These are phyloP conservation scores for Vitis riparia DNA, from an alignment of 164 flowering plant species.

Conservation along the genomic window DNA sequence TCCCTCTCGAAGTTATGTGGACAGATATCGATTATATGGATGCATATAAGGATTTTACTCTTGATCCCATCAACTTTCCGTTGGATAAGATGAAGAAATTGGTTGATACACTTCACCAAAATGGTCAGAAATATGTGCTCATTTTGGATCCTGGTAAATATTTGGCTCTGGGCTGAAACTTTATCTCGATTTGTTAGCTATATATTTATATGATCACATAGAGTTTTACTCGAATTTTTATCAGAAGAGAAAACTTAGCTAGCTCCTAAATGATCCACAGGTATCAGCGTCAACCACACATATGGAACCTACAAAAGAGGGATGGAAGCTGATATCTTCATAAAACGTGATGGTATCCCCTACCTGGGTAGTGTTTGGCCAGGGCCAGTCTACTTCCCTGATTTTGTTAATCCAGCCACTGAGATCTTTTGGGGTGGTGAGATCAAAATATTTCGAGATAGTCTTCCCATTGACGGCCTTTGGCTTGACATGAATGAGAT, in stretches of 20 bases:
- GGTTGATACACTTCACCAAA: slow-evolving; percentile 54
- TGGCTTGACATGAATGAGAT: slow-evolving; percentile 96
- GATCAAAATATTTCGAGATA: slow-evolving; percentile 47
- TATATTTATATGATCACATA: slow-evolving; percentile 6
- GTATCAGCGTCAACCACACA: slow-evolving; percentile 56
- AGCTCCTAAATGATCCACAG: slow-evolving; percentile 24
- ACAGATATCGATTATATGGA: slow-evolving; percentile 93
- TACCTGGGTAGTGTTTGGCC: slow-evolving; percentile 83
- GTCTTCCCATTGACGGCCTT: slow-evolving; percentile 69
- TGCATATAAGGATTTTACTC: slow-evolving; percentile 73
- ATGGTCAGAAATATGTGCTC: slow-evolving; percentile 67
- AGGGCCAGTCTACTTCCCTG: slow-evolving; percentile 72
- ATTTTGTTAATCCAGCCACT: slow-evolving; percentile 54
- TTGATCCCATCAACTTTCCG: slow-evolving; percentile 79
- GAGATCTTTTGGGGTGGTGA: slow-evolving; percentile 55
- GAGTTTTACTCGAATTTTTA: background rate
- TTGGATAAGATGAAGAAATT: slow-evolving; percentile 46
- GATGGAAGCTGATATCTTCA: slow-evolving; percentile 58
- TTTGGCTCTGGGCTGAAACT: too few relatives aligned
- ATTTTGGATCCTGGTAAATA: slow-evolving; percentile 73
- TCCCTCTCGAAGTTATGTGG: slow-evolving; percentile 94
- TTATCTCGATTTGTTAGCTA: too few relatives aligned
- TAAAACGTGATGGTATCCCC: slow-evolving; percentile 55
- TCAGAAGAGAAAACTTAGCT: too few relatives aligned
- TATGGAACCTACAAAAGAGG: slow-evolving; percentile 65